A percentile compares a stretch with the other conserved stretches of the same genome.
Conservation (phyloP, 2,329 filamentous ascomycete species). For the Nakataea oryzae region DNA sequence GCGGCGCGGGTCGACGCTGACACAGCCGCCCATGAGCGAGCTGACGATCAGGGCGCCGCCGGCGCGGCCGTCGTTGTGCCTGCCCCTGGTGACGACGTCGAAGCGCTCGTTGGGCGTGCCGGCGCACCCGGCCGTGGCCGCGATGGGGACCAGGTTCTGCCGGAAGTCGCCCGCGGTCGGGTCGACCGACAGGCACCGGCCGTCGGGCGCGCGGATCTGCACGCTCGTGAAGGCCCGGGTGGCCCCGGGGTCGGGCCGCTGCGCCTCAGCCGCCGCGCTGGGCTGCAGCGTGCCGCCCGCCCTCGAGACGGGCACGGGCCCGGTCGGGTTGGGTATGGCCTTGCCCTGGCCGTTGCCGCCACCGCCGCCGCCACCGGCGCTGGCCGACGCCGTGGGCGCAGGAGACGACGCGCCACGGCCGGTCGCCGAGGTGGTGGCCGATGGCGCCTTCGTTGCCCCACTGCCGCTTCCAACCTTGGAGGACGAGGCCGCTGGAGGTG, state of each 20-base stretch:
- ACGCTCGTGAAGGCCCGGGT: conserved; percentile 32
- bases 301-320: conserved; percentile 35
- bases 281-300: conserved; percentile 38
- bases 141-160: conserved; percentile 40
- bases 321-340: conserved; percentile 27
- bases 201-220: conserved; percentile 34
- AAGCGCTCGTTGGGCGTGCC: conserved; percentile 36
- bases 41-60: conserved; percentile 35
- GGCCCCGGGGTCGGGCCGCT: conserved; percentile 34
- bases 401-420: neutral
- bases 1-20: conserved; percentile 36
- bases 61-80: conserved; percentile 31
- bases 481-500: conserved; percentile 8
- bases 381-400: neutral
- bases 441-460: neutral
- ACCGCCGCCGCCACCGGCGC: neutral
- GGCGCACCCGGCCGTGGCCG: conserved; percentile 28
- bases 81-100: conserved; percentile 37
- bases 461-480: neutral
- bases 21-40: conserved; percentile 38
- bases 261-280: conserved; percentile 36
- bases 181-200: conserved; percentile 40
- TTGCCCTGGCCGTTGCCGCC: conserved; percentile 11
- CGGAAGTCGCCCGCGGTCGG: conserved; percentile 43
- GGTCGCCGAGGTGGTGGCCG: neutral